Evolutionary conservation across 2,329 filamentous ascomycete species (phyloP), one percentile per base, ranked within the genome.

Genomic region (Arthrobotrys entomopaga): DNA sequence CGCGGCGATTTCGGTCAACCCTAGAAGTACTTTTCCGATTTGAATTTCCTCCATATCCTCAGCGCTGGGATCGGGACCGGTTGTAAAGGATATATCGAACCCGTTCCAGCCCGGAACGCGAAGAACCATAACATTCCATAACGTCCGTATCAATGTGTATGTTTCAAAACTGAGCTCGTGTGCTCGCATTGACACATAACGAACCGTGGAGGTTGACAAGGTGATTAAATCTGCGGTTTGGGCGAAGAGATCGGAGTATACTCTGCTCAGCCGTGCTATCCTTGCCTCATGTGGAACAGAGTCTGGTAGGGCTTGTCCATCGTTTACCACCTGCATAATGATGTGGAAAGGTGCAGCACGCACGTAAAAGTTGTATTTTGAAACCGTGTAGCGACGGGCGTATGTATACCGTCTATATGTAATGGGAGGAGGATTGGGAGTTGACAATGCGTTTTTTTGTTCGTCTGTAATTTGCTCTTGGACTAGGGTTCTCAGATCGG

Each of bases 131-230:
- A 59, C 13, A 15, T 48, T 59, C 58, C 43, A 71, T 13, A 64
- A 19, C 4, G 34, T 64, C n/a, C 53, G 58, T 34, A 71, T 46
- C 16, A 20, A 34, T 15, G 43, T 16, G 20, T 16, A 19, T 15
- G 59, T 65, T 8, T 57, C 59, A 52, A 64, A 64, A 19, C 66
- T 71, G 8, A 71, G 10, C 4, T 65, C 26, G 8, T 64, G 50
- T 4, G 53, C 46, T 11, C 34, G 26, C 58, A 71, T 65, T 19
- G 66, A 71, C 46, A 65, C 34, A 52, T 59, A 70, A 24, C 19
- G 40, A 10, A 42, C 42, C 22, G 48, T 22, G 10, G 29, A 26
- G 10, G 3, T 24, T 1, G 24, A 19, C 8, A 20, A 10, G 2
- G 29, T 34, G 29, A 34, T 34, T 34, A 69, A 29, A 22, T 58